A percentile compares a stretch with the other conserved stretches of the same genome.
Evolutionary conservation across 73 alveolate species (phyloP).

Genomic region (Paramecium tetraurelia): DNA sequence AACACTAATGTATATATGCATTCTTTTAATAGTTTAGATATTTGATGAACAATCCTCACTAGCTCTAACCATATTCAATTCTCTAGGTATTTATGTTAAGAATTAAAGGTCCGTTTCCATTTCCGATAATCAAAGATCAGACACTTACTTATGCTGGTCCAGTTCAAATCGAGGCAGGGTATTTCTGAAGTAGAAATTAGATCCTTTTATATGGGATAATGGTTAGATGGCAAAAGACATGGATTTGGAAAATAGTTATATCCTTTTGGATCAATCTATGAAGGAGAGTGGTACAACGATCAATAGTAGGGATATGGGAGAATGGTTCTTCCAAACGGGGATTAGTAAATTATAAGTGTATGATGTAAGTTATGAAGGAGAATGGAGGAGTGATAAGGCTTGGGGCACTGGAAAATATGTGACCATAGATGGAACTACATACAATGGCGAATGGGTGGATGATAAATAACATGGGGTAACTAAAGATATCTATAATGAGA

Average conservation of each 20-base stretch:
- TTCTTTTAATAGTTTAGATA: constrained; percentile 20
- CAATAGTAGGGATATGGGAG: constrained; percentile 47
- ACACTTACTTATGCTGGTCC: constrained; percentile 5
- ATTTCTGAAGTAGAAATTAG: not conserved
- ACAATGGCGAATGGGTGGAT: not conserved
- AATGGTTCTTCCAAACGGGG: constrained; percentile 58
- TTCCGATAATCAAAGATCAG: constrained; percentile 1
- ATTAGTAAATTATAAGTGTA: constrained; percentile 22
- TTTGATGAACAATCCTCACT: constrained; percentile 7
- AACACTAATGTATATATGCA: not conserved
- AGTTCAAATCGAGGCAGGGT: not conserved
- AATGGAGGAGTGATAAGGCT: constrained; percentile 61
- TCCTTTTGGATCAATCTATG: constrained; percentile 47
- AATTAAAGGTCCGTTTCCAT: constrained; percentile 21
- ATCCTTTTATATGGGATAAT: constrained; percentile 18
- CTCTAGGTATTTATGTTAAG: constrained; percentile 17
- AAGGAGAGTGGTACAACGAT: constrained; percentile 60
- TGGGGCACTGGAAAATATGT: constrained; percentile 71
- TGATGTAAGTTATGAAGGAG: constrained; percentile 58
- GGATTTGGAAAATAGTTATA: constrained; percentile 13
- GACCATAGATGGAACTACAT: not conserved
- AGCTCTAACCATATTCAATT: not conserved
- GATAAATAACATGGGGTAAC: constrained; percentile 23
- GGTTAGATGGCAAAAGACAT: constrained; percentile 58
- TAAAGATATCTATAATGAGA: not conserved